These are phyloP conservation scores for Euphorbia lathyris DNA, from an alignment of 345 rosid species.

Conservation along the genomic window DNA sequence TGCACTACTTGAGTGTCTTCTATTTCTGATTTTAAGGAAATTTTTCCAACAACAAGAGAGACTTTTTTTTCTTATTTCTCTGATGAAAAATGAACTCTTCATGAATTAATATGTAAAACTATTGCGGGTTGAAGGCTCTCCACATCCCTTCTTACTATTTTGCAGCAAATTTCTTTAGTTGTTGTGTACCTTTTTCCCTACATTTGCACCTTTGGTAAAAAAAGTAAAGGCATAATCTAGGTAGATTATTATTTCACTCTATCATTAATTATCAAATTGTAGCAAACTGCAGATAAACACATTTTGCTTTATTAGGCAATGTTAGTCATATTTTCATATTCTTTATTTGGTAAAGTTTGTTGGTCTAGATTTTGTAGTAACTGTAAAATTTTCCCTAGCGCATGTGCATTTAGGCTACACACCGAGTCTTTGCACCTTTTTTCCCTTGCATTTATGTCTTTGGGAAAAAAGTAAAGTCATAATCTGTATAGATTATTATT, in stretches of 20 bases:
- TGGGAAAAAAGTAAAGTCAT: too few relatives aligned
- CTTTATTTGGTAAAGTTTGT: conserved; percentile 6
- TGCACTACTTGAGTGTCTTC: not conserved
- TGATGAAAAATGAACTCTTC: not conserved
- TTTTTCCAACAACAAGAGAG: not conserved
- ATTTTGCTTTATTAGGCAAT: not conserved
- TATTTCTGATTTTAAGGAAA: not conserved
- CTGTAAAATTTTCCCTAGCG: not conserved
- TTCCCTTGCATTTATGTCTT: too few relatives aligned
- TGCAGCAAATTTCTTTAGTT: not conserved
- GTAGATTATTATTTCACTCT: not conserved
- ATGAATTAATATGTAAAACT: not conserved
- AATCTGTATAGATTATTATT: too few relatives aligned
- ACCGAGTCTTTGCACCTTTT: too few relatives aligned
- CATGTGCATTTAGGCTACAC: not conserved
- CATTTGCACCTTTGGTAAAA: not conserved
- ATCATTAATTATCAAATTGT: not conserved
- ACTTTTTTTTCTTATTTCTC: not conserved
- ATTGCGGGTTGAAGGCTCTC: not conserved
- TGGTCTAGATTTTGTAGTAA: conserved; percentile 12
- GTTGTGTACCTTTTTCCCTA: not conserved
- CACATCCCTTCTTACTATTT: not conserved
- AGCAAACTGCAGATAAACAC: not conserved
- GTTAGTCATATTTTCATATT: not conserved
- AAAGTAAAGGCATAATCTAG: not conserved